Base-by-base conservation (phyloP, 805 yeast species). In the Candida khao-thaluensis region DNA sequence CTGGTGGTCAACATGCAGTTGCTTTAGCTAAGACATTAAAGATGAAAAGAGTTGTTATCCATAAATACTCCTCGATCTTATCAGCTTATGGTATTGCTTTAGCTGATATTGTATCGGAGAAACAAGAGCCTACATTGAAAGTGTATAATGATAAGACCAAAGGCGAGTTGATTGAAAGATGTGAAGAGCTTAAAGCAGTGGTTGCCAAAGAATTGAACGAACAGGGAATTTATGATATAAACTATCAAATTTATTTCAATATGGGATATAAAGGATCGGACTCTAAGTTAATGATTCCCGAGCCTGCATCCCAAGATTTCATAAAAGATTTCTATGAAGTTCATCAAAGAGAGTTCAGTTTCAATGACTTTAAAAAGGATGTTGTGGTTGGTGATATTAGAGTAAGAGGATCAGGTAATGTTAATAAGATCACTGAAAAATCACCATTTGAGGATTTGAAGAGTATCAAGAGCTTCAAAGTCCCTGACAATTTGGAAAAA, bases 1-100 rank as follows among this genome's bases (percentile, higher is more conserved):
- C 95, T 17, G 96, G 96, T 38, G 96, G 96, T 7, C 96, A 88
- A 61, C 90, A 85, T 59, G 90, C 93, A 2, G 80, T 77, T 35
- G 80, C 85, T 7, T 80, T 88, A 24, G 95, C 95, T 1, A 71
- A 76, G 41, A 71, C 75, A 17, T 67, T 88, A 44, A 89, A 89
- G 7, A 83, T 88, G 34, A 57, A 68, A 9, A 76, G 78, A 20
- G 84, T 88, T 6, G 60, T 86, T 23, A 81, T 85, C 17, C 95
- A 88, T 61, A 76, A 82, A 56, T 85, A 85, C 57, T 85, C 95
- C 2, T 85, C 95, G 0, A 78, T 88, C 29, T 66, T 88, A 8
- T 85, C 95, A 1, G 95, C 96, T 0, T 88, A 84, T 55, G 96
- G 96, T 45, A 88, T 88, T 68, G 79, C 87, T 2, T 66, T 88